Evolutionary conservation across 2,329 filamentous ascomycete species (phyloP), one percentile per base, ranked within the genome.

Genomic region (Fusarium coicis): DNA sequence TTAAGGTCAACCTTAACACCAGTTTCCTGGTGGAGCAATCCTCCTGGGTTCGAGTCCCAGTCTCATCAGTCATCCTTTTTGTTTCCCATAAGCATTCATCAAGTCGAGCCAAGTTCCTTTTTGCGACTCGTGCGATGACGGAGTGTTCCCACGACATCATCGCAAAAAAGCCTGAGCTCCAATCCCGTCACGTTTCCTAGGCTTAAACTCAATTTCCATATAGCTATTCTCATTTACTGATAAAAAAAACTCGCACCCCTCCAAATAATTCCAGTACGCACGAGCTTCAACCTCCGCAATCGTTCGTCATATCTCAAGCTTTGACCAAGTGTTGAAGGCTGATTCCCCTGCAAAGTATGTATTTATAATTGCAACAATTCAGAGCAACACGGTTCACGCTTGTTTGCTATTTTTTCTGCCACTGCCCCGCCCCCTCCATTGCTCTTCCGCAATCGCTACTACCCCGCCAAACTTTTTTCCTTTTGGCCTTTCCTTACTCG

Each of bases 391-490:
- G 50, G 36, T 54, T 55, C 63, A 67, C 52, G 64, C 26, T 68
- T 68, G 46, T 57, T 57, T 40, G 46, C 37, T 63, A 23, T 66
- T 68, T 72, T 72, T 64, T 39, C 62, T 52, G 68, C 50, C 57
- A 34, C 47, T 74, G 73, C 73, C 73, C 73, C 73, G 67, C 73
- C 73, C 73, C 73, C 73, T 75, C 69, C 69, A 68, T 64, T 26
- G 39, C 53, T 44, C 57, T 55, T 74, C 58, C 72, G 72, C 70
- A 61, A 65, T 77, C 75, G 66, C 65, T 60, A 57, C 63, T 78
- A 78, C 76, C 76, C 77, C 77, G 74, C 76, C 77, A 79, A 77
- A 77, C 70, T 75, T 78, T 76, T 78, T 72, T 70, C 64, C 55
- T 66, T 68, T 72, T 74, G 65, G 57, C 52, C 58, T 50, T 57